Conservation (phyloP, 208 protist species). For the Trypanosoma platydactyli region DNA sequence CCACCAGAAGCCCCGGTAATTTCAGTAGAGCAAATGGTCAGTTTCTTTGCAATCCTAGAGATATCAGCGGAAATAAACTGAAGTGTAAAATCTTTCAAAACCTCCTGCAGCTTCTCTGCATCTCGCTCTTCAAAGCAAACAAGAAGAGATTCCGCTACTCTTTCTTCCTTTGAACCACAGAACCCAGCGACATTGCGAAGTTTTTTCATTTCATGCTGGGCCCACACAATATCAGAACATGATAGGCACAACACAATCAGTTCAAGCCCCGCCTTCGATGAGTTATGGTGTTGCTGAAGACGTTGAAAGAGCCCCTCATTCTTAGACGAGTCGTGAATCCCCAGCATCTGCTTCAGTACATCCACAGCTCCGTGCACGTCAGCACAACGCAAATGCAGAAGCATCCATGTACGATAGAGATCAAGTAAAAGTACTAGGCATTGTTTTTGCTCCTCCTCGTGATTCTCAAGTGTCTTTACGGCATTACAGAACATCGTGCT, state of each 20-base stretch:
- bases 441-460: constrained; percentile 41
- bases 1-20: not conserved
- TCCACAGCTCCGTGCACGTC: constrained; percentile 31
- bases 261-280: constrained; percentile 76
- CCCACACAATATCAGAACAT: constrained; percentile 51
- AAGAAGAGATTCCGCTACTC: constrained; percentile 43
- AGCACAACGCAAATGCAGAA: constrained; percentile 40
- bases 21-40: constrained; percentile 38
- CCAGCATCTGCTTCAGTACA: constrained; percentile 26
- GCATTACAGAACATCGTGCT: constrained; percentile 26
- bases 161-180: constrained; percentile 52
- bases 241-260: constrained; percentile 51
- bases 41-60: constrained; percentile 62
- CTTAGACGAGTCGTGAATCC: constrained; percentile 30
- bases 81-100: constrained; percentile 51
- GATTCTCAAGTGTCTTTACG: constrained; percentile 42
- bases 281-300: constrained; percentile 70
- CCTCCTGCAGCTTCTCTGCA: constrained; percentile 50
- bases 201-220: constrained; percentile 56
- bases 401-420: constrained; percentile 59
- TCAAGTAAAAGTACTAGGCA: constrained; percentile 55
- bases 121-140: constrained; percentile 63
- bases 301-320: constrained; percentile 58
- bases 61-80: constrained; percentile 69
- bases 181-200: constrained; percentile 65